Conservation (phyloP, 1,139 yeast species). For the Hansenula anomala region DNA sequence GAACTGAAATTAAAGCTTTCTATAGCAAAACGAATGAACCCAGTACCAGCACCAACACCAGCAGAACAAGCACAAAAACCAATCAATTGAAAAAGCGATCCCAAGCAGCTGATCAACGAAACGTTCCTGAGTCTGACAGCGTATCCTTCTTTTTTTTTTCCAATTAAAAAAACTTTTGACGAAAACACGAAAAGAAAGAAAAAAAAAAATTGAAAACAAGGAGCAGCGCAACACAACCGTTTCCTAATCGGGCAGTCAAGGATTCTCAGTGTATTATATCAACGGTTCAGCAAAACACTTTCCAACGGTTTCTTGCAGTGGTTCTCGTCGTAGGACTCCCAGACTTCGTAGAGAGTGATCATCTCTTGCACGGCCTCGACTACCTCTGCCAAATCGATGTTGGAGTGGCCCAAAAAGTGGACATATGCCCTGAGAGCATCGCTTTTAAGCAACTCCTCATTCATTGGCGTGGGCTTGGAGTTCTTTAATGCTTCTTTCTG, state of each 20-base stretch:
- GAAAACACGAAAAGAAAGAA: not conserved
- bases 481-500: conserved; percentile 9
- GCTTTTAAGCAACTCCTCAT: not conserved
- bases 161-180: not conserved
- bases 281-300: conserved; percentile 17
- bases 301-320: conserved; percentile 26
- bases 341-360: conserved; percentile 69
- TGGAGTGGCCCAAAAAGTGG: conserved; percentile 66
- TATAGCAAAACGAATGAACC: not conserved
- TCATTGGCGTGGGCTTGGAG: not conserved
- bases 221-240: no score
- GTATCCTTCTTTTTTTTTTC: conserved; percentile 1
- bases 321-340: conserved; percentile 79
- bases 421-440: conserved; percentile 36
- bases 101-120: not conserved
- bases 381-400: conserved; percentile 69
- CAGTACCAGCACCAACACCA: not conserved
- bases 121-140: not conserved
- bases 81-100: not conserved
- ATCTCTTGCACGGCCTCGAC: conserved; percentile 81
- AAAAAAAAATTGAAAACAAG: not conserved
- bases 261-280: not conserved
- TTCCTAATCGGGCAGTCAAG: not conserved
- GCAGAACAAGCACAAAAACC: not conserved
- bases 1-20: no score